phyloP scores from a whole-genome alignment of 1,139 yeast genomes.

The Taphrina flavorubra region DNA sequence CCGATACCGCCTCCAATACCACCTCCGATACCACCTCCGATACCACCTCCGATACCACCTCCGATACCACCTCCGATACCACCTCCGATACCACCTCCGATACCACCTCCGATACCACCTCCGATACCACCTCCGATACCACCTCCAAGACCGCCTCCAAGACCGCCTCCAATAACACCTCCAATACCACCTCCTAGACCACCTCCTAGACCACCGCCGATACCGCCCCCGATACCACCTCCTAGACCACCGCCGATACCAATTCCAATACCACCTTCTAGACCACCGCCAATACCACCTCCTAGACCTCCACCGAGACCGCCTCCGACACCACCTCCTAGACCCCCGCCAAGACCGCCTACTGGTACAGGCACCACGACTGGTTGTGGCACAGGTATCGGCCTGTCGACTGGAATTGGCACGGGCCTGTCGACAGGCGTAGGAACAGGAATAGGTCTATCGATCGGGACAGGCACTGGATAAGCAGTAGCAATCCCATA shows the following conservation, averaged over 20 bases:
- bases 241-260: background rate
- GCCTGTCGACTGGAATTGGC: constrained; percentile 16
- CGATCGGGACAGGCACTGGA: constrained; percentile 14
- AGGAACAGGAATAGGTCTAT: constrained; percentile 14
- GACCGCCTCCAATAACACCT: constrained; percentile 7
- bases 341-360: background rate
- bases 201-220: constrained; percentile 4
- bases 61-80: constrained; percentile 23
- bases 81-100: constrained; percentile 19
- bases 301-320: background rate
- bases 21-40: constrained; percentile 23
- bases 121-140: constrained; percentile 15
- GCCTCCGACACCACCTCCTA: background rate
- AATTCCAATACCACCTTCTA: background rate
- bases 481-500: background rate
- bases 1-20: constrained; percentile 21
- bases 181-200: constrained; percentile 21
- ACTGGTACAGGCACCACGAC: constrained; percentile 7
- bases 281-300: background rate
- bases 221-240: constrained; percentile 3
- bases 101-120: constrained; percentile 23
- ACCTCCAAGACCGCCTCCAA: constrained; percentile 7
- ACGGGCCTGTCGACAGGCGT: constrained; percentile 9
- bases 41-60: constrained; percentile 13
- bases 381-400: constrained; percentile 11